Conservation (phyloP, 331 rosid species). For the Quercus phellos region DNA sequence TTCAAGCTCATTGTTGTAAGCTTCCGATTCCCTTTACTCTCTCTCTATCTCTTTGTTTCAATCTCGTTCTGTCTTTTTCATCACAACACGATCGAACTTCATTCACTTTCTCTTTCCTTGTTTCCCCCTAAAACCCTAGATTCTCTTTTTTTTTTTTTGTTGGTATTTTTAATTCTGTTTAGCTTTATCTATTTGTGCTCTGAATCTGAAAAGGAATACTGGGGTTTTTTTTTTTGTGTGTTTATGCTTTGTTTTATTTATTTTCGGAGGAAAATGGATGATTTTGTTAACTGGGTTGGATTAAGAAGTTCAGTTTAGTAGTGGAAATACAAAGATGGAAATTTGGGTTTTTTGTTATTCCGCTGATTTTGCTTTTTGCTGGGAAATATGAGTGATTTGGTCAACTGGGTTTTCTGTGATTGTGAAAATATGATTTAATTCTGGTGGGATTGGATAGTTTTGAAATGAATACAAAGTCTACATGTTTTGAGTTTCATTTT, state of each 20-base stretch:
- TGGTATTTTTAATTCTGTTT: background rate
- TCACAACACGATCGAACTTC: constrained; percentile 25
- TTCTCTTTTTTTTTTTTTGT: constrained; percentile 8
- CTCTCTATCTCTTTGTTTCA: background rate
- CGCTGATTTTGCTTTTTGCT: background rate
- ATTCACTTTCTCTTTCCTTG: constrained; percentile 5
- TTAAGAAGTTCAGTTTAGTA: background rate
- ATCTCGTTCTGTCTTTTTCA: background rate
- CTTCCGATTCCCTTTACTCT: constrained; percentile 15
- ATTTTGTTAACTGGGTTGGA: background rate
- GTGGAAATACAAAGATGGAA: background rate
- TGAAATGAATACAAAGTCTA: background rate
- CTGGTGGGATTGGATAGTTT: constrained; percentile 4
- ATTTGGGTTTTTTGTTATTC: background rate
- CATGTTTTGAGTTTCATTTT: constrained; percentile 9
- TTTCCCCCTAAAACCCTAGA: constrained; percentile 57
- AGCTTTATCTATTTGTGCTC: constrained; percentile 2
- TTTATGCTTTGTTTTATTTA: background rate
- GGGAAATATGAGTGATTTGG: background rate
- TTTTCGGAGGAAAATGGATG: background rate
- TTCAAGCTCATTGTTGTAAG: constrained; percentile 93
- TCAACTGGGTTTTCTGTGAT: background rate
- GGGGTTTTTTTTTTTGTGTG: background rate
- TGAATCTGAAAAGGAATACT: background rate
- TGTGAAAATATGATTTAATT: background rate